Evolutionary conservation across 768 basidiomycete species (phyloP), one percentile per base, ranked within the genome.

Genomic region (Porphyrellus cyaneotinctus): DNA sequence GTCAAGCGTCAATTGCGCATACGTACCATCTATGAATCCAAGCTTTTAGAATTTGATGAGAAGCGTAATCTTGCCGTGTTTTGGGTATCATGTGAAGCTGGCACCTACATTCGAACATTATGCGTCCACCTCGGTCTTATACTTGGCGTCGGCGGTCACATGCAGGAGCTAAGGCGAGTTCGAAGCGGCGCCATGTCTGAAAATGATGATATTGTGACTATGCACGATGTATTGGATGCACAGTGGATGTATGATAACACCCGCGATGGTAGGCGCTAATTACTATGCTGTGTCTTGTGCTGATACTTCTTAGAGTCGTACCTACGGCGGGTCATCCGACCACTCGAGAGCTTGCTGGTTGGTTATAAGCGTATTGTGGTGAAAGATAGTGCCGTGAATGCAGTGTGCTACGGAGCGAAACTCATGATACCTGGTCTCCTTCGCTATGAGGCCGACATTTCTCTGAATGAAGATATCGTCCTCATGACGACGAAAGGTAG

Each of bases 191-290:
- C 95, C 44, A 87, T 97, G 82, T 91, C 88, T 44, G 97, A 99
- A 75, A 94, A 91, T 67, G 95, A 98, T 67, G 94, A 94, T 61
- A 93, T 97, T 64, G 97, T 98, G 54, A 95, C 95, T 20, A 99
- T 99, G 97, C 97, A 99, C 73, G 97, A 99, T 68, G 95, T 99
- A 26, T 74, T 99, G 73, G 97, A 99, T 70, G 97, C 97, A 13
- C 97, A 98, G 64, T 99, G 95, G 95, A 71, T 87, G 66, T 98
- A 95, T 69, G 97, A 99, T 69, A 97, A 95, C 70, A 97, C 90
- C 4, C 80, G 95, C 35, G 97, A 99, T 72, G 95, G 95, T 94
- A 58, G 42, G 80, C 48, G 24, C 33, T 32, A 36, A 56, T 33
- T 23, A 32, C 54, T 51, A 6, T 31, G 26, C 42, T 39, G 42